Base-by-base conservation (phyloP, 495 filamentous ascomycete species). In the Penicillium salamii region DNA sequence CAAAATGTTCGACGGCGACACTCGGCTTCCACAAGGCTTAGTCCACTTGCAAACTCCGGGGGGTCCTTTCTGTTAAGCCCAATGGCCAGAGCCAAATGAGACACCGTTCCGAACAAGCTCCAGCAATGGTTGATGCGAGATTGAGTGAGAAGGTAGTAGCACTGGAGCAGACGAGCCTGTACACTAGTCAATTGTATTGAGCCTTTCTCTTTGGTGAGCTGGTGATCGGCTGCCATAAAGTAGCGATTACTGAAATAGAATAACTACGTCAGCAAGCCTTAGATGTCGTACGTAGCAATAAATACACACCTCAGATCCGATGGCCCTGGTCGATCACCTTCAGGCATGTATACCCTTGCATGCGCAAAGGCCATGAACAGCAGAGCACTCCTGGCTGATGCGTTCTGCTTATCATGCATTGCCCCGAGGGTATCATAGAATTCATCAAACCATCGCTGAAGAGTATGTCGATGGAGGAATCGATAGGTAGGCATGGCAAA, bases 401-500 rank as follows among this genome's bases (percentile, higher is more conserved):
- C 15, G 15, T 49, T 41, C 4, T 24, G 32, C 15, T 13, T 19
- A 32, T 23, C 46, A 31, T 31, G 41, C 21, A 58, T 32, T 18
- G 48, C 52, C 13, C 61, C 65, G 13, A 57, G 46, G 5, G 60
- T 61, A n/a, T 54, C 52, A 39, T 59, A 64, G 21, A 64, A 52
- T 31, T 52, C 52, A 0, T 54, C 46, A 19, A 59, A 46, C 53
- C 54, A 59, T 14, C 35, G 15, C 42, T 62, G 39, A 2, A 57
- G 40, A 13, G 55, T 63, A 1, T 53, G 61, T 20, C 46, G 45
- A 37, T 64, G 60, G 9, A 67, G 35, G 28, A 64, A 61, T 1
- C 63, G 52, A 33, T 64, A 53, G 3, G 53, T 59, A 3, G 58
- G 60, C 38, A 63, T 53, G 6, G 58, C 59, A 40, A 64, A 61